A percentile compares a stretch with the other conserved stretches of the same genome.
These are phyloP conservation scores for Annulohypoxylon maeteangense DNA, from an alignment of 495 filamentous ascomycete species.

Conservation along the genomic window DNA sequence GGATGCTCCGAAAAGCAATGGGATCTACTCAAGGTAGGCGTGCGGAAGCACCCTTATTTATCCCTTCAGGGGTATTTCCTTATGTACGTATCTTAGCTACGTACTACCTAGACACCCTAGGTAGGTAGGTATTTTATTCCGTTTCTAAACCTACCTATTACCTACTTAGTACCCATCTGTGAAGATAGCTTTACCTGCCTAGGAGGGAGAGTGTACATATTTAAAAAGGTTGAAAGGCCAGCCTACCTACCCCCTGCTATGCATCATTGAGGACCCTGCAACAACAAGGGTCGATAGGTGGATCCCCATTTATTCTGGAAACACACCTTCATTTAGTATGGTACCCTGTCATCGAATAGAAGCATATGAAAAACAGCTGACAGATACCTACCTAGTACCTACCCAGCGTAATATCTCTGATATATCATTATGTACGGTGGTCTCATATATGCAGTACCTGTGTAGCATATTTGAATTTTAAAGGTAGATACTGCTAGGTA, in stretches of 20 bases:
- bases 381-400: constrained; percentile 10
- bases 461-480: constrained; percentile 15
- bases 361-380: constrained; percentile 7
- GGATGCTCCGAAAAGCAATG: constrained; percentile 24
- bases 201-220: too few species aligned
- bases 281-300: constrained; percentile 28
- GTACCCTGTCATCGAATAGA: constrained; percentile 3
- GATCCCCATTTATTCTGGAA: constrained; percentile 13
- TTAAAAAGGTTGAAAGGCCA: too few species aligned
- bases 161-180: neutral
- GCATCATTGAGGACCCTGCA: constrained; percentile 27
- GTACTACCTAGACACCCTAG: neutral
- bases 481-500: too few species aligned
- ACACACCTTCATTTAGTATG: constrained; percentile 17
- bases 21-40: constrained; percentile 30
- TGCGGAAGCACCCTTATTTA: constrained; percentile 41
- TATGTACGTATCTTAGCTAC: neutral
- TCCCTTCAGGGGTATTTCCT: neutral
- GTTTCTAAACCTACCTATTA: neutral
- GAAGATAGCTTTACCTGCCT: too few species aligned
- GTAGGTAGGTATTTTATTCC: neutral
- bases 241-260: constrained; percentile 25
- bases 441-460: neutral
- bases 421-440: constrained; percentile 17
- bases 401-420: too few species aligned